phyloP scores from a whole-genome alignment of 306 rosid species.

The Lathyrus sativus region DNA sequence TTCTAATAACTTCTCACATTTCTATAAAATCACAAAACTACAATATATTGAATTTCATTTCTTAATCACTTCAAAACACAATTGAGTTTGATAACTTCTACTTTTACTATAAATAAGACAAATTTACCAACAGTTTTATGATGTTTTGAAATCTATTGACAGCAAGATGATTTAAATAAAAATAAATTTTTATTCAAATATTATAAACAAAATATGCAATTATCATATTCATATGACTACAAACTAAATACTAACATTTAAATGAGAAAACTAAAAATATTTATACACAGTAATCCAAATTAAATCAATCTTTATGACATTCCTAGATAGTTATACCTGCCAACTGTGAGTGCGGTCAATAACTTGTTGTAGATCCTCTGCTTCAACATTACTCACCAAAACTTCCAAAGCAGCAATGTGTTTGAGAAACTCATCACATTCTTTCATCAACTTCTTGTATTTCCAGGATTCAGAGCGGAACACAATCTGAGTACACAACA shows the following conservation, averaged over 20 bases:
- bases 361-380: constrained; percentile 50
- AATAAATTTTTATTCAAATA: background rate
- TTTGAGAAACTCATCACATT: constrained; percentile 69
- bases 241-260: constrained; percentile 30
- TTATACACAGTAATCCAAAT: constrained; percentile 11
- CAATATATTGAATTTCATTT: background rate
- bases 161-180: constrained; percentile 7
- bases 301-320: constrained; percentile 5
- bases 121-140: background rate
- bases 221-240: background rate
- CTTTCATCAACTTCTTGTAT: constrained; percentile 66
- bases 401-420: constrained; percentile 44
- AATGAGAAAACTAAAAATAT: background rate
- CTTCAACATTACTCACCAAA: constrained; percentile 45
- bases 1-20: background rate
- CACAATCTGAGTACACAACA: constrained; percentile 54
- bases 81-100: background rate
- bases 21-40: background rate
- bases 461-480: constrained; percentile 72
- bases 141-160: background rate
- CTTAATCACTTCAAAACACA: background rate
- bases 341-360: constrained; percentile 55
- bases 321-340: constrained; percentile 58
- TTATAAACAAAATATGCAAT: constrained; percentile 6
- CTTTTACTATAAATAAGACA: background rate